Evolutionary conservation across 139 green algal species (phyloP).

Genomic region (Chlorella sorokiniana): DNA sequence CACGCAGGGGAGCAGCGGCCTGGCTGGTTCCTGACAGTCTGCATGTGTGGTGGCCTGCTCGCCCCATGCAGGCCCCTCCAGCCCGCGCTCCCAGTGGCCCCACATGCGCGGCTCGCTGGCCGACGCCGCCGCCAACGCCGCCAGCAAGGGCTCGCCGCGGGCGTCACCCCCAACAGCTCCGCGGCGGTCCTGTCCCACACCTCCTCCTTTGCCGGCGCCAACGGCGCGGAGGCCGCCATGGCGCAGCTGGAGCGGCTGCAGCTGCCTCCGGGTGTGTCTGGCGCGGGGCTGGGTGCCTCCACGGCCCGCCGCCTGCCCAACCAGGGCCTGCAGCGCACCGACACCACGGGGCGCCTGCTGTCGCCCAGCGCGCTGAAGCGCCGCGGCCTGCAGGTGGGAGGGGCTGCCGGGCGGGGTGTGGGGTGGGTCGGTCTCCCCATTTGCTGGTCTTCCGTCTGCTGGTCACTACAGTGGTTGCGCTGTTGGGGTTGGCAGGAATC

Average conservation of each 20-base stretch:
- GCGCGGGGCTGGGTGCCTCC: neutral
- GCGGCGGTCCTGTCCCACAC: neutral
- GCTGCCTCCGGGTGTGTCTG: neutral
- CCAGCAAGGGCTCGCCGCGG: slow-evolving; percentile 18
- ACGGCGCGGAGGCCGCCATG: neutral
- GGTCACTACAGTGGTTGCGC: too few relatives aligned
- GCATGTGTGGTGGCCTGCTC: neutral
- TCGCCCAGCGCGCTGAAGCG: slow-evolving; percentile 22
- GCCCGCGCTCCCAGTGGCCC: slow-evolving; percentile 9
- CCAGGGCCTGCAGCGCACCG: slow-evolving; percentile 30
- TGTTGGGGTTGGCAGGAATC: too few relatives aligned
- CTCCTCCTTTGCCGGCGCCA: neutral
- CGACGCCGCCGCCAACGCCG: slow-evolving; percentile 1
- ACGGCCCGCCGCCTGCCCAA: neutral
- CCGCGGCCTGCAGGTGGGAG: slow-evolving; percentile 23
- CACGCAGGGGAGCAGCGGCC: too few relatives aligned
- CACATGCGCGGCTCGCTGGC: slow-evolving; percentile 5
- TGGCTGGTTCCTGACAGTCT: neutral
- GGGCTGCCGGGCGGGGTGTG: neutral
- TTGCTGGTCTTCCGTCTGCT: too few relatives aligned
- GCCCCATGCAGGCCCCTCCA: slow-evolving; percentile 19
- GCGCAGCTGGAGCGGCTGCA: neutral
- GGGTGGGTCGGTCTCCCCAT: neutral
- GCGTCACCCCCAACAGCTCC: slow-evolving; percentile 25
- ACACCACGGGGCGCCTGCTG: slow-evolving; percentile 39